Evolutionary conservation across 2,329 filamentous ascomycete species (phyloP).

Genomic region (Zopfia rhizophila): DNA sequence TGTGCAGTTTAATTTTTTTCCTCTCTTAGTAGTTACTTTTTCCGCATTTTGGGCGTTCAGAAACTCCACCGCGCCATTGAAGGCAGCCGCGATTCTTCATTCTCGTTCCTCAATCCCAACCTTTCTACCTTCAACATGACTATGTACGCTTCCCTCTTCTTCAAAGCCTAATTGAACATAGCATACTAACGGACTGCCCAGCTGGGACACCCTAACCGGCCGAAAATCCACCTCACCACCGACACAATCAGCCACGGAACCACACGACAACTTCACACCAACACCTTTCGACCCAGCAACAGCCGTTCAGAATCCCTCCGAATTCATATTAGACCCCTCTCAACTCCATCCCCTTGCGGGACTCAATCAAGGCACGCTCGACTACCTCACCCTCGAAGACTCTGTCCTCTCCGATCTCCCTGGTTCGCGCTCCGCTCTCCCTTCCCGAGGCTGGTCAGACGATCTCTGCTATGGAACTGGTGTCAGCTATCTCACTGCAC

Average conservation of each 20-base stretch:
- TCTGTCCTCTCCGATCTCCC: constrained; percentile 86
- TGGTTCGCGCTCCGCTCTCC: constrained; percentile 85
- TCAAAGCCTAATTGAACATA: not conserved
- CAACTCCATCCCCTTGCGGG: constrained; percentile 93
- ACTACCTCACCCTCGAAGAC: constrained; percentile 96
- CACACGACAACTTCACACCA: constrained; percentile 62
- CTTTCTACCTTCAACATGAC: constrained; percentile 41
- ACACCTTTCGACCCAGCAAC: constrained; percentile 75
- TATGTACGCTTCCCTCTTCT: constrained; percentile 38
- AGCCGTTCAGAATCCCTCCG: constrained; percentile 79
- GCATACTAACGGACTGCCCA: constrained; percentile 14
- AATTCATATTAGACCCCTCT: constrained; percentile 90
- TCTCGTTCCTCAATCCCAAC: constrained; percentile 21
- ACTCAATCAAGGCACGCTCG: constrained; percentile 89
- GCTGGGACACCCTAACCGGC: constrained; percentile 68
- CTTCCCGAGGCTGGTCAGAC: constrained; percentile 96
- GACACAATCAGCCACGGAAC: constrained; percentile 53
- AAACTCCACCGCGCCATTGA: constrained; percentile 27
- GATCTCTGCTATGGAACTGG: constrained; percentile 98
- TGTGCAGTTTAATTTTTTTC: constrained; percentile 21
- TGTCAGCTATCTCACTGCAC: constrained; percentile 88
- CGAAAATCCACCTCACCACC: constrained; percentile 64
- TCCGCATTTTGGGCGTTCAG: constrained; percentile 32
- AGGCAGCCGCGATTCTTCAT: constrained; percentile 28
- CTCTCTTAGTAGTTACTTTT: constrained; percentile 19